Percentiles rank a stretch among this genome's conserved stretches.
These are phyloP conservation scores for Ophiocordyceps camponoti-rufipedis DNA, from an alignment of 2,329 filamentous ascomycete genomes.

Conservation along the genomic window DNA sequence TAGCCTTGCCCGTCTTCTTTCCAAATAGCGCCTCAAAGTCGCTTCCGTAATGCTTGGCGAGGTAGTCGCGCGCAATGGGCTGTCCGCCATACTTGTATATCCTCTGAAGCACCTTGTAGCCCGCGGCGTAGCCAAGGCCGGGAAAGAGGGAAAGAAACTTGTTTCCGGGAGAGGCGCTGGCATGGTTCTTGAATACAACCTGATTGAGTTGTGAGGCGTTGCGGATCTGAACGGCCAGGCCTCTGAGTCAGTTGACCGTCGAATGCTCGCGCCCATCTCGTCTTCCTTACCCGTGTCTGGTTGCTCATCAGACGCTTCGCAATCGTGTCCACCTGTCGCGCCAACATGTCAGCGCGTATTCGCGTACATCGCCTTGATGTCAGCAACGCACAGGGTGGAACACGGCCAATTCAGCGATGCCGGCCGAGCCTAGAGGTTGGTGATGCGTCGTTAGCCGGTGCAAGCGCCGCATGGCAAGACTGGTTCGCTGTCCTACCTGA, in stretches of 20 bases:
- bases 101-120: constrained; percentile 93
- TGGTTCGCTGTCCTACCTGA: constrained; percentile 44
- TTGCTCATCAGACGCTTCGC: constrained; percentile 99
- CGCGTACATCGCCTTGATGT: background rate
- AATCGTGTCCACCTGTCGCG: constrained; percentile 72
- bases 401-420: constrained; percentile 81
- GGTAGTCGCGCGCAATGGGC: constrained; percentile 82
- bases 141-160: constrained; percentile 97
- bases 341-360: constrained; percentile 1
- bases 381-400: constrained; percentile 60
- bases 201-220: constrained; percentile 50
- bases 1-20: constrained; percentile 92
- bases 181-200: constrained; percentile 88
- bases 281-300: constrained; percentile 40
- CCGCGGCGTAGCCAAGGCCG: constrained; percentile 88
- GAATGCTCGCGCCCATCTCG: background rate
- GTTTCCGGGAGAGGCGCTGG: constrained; percentile 44
- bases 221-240: constrained; percentile 10
- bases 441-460: constrained; percentile 6
- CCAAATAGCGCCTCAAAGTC: constrained; percentile 82
- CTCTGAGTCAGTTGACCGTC: background rate
- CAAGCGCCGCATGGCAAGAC: background rate
- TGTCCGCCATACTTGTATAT: constrained; percentile 99
- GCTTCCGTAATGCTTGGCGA: constrained; percentile 59
- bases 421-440: constrained; percentile 51